Conservation (phyloP, 768 basidiomycete species). For the Hypholoma fasciculare region DNA sequence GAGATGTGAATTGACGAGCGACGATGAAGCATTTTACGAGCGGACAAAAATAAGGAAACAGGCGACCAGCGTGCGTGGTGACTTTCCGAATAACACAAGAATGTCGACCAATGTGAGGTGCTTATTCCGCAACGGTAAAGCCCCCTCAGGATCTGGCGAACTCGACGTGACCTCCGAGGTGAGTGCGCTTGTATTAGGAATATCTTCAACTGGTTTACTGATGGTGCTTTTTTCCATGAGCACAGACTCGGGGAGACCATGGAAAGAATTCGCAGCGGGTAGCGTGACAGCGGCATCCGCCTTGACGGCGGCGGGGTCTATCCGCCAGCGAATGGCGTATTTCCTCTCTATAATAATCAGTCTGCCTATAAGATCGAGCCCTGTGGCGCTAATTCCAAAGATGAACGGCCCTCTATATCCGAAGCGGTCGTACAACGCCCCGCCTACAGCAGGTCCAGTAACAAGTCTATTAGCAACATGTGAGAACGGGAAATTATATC, state of each 20-base stretch:
- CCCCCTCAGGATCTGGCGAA: not conserved
- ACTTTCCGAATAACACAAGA: slow-evolving; percentile 39
- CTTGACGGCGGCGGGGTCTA: slow-evolving; percentile 34
- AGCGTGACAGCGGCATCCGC: not conserved
- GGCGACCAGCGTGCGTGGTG: slow-evolving; percentile 49
- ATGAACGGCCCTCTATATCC: slow-evolving; percentile 65
- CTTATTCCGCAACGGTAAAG: slow-evolving; percentile 1
- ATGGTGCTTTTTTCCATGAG: too few species aligned
- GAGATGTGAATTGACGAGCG: not conserved
- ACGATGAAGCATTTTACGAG: slow-evolving; percentile 39
- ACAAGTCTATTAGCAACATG: slow-evolving; percentile 34
- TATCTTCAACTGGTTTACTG: not conserved
- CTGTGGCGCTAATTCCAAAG: slow-evolving; percentile 44
- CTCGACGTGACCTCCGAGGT: too few species aligned
- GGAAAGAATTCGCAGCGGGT: too few species aligned
- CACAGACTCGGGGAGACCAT: too few species aligned
- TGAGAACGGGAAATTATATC: slow-evolving; percentile 6
- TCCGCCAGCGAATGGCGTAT: slow-evolving; percentile 47
- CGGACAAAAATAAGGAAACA: slow-evolving; percentile 48
- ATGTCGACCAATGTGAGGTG: slow-evolving; percentile 42
- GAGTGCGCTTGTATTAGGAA: not conserved
- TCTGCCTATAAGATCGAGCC: slow-evolving; percentile 53
- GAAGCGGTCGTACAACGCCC: slow-evolving; percentile 49
- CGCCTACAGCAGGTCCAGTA: slow-evolving; percentile 59
- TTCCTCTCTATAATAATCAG: slow-evolving; percentile 58